These are phyloP conservation scores for Phalaenopsis hybrid DNA, from an alignment of 116 monocot species.

Conservation along the genomic window DNA sequence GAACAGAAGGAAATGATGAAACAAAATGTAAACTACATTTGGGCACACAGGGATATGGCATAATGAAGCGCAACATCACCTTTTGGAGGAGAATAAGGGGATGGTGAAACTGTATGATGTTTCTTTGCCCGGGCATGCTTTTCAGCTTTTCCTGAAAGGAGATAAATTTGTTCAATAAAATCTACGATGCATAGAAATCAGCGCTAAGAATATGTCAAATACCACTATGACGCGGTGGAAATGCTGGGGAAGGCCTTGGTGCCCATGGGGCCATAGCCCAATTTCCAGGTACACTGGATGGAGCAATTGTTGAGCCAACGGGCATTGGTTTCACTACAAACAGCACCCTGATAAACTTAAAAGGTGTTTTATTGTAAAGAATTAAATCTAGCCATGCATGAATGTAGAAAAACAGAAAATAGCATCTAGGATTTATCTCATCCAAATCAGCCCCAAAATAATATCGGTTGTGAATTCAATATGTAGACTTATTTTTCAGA, in stretches of 20 bases:
- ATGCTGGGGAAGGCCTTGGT: slow-evolving; percentile 10
- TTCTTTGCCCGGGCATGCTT: slow-evolving; percentile 6
- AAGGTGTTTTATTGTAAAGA: background rate
- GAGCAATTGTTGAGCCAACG: slow-evolving; percentile 13
- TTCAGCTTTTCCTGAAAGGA: slow-evolving; percentile 22
- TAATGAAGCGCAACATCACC: slow-evolving; percentile 16
- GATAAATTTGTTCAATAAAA: background rate
- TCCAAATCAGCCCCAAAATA: background rate
- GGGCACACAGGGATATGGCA: background rate
- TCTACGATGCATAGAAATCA: background rate
- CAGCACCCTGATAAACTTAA: background rate
- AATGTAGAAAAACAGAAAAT: too few species aligned
- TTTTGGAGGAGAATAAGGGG: slow-evolving; percentile 20
- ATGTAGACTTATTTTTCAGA: background rate
- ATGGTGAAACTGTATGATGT: slow-evolving; percentile 22
- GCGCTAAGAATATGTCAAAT: background rate
- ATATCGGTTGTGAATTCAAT: background rate
- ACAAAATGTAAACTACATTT: background rate
- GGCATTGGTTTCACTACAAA: slow-evolving; percentile 9
- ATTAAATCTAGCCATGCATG: background rate
- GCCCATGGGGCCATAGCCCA: slow-evolving; percentile 14
- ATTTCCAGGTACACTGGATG: slow-evolving; percentile 18
- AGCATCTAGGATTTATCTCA: too few species aligned
- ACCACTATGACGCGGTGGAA: slow-evolving; percentile 19
- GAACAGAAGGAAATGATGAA: background rate